These are phyloP conservation scores for Scytalidium lignicola DNA, from an alignment of 2,329 filamentous ascomycete species.

Conservation along the genomic window DNA sequence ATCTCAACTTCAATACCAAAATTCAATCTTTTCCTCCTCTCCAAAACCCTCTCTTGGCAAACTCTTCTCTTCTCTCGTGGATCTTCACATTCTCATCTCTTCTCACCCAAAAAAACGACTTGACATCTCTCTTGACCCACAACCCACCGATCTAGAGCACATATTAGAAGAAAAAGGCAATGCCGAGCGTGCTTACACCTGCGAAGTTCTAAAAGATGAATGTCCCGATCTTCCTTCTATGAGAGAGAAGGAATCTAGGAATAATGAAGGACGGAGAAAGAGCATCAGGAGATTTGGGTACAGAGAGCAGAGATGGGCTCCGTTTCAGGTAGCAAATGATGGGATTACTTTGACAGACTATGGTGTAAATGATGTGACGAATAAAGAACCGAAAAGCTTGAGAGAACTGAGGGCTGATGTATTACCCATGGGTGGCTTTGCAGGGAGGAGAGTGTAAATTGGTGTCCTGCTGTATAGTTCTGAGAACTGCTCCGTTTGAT, in stretches of 20 bases:
- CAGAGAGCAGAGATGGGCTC: slow-evolving; percentile 51
- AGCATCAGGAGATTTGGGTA: slow-evolving; percentile 21
- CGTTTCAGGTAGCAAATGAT: slow-evolving; percentile 36
- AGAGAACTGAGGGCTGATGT: no score
- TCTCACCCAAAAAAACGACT: slow-evolving; percentile 33
- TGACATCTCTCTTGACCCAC: background rate
- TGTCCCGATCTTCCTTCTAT: slow-evolving; percentile 8
- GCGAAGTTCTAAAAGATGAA: slow-evolving; percentile 27
- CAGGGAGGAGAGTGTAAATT: no score
- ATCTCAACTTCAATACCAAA: slow-evolving; percentile 2
- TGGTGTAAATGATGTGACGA: background rate
- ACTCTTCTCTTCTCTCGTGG: slow-evolving; percentile 49
- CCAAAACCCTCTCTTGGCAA: slow-evolving; percentile 36
- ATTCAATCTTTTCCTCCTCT: slow-evolving; percentile 7
- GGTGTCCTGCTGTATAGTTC: no score
- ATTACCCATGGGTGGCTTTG: no score
- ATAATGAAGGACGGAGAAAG: slow-evolving; percentile 8
- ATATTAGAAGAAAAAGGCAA: slow-evolving; percentile 9
- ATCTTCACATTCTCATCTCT: slow-evolving; percentile 49
- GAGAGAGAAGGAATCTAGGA: background rate
- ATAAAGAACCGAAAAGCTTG: background rate
- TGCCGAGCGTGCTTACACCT: slow-evolving; percentile 10
- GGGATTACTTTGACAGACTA: slow-evolving; percentile 1
- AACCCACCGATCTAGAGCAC: slow-evolving; percentile 4
- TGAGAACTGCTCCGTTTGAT: no score